A percentile compares a stretch with the other conserved stretches of the same genome.
phyloP scores from a whole-genome alignment of 208 protist species.

The Borovskyia barvae region DNA sequence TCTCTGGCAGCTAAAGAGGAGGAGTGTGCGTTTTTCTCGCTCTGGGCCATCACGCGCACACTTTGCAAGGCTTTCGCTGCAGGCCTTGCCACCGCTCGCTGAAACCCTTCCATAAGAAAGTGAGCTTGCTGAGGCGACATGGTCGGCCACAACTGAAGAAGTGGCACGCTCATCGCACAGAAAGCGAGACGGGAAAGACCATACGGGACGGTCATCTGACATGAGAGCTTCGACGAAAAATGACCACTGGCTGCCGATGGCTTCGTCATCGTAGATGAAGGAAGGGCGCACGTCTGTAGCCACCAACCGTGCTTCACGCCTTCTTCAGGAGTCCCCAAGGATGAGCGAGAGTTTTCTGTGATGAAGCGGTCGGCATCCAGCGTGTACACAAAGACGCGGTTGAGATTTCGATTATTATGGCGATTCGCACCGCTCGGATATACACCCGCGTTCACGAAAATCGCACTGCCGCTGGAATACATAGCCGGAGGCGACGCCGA shows the following conservation, averaged over 20 bases:
- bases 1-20: background rate
- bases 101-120: slow-evolving; percentile 8
- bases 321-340: too few species aligned
- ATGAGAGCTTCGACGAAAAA: background rate
- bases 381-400: background rate
- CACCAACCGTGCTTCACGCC: too few species aligned
- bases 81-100: slow-evolving; percentile 9
- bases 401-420: too few species aligned
- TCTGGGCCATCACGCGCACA: too few species aligned
- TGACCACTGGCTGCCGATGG: too few species aligned
- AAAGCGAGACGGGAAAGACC: slow-evolving; percentile 12
- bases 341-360: too few species aligned
- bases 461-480: slow-evolving; percentile 21
- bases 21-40: too few species aligned
- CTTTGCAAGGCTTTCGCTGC: slow-evolving; percentile 3
- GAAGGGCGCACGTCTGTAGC: too few species aligned
- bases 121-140: background rate
- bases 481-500: too few species aligned
- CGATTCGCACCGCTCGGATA: too few species aligned
- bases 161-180: background rate
- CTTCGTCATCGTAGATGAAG: too few species aligned
- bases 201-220: slow-evolving; percentile 3
- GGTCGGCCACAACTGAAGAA: slow-evolving; percentile 1
- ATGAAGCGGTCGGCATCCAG: slow-evolving; percentile 38
- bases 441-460: slow-evolving; percentile 30